Base-by-base conservation (phyloP, 2,329 filamentous ascomycete species). In the Colletotrichum spaethianum region DNA sequence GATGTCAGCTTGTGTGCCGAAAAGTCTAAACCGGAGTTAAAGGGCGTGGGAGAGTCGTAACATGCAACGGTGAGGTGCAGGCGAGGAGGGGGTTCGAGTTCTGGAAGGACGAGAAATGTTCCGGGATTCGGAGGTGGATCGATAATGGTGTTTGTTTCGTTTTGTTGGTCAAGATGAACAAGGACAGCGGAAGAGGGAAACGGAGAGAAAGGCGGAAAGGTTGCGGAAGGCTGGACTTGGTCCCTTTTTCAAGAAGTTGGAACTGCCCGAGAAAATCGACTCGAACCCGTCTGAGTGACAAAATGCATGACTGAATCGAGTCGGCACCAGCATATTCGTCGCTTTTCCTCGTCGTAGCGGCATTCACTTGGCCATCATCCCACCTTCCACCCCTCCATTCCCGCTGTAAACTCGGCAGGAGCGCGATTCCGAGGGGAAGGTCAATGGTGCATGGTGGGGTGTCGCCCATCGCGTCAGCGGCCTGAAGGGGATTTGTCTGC, bases 221-320 rank as follows among this genome's bases (percentile, higher is more conserved):
- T 26, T n/a, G 26, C 12, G 64, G 28, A 40, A n/a, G 69, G 28
- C 44, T 18, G 62, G 26, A 53, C 36, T 44, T 38, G 57, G 46
- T 48, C 28, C 42, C 57, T 31, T 63, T 48, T 71, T 72, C 36
- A 36, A 38, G 46, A n/a, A 40, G n/a, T 28, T 5, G 11, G 48
- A 40, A 8, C n/a, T 33, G 63, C 46, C 31, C n/a, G 38, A 26
- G 20, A 33, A 31, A 42, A 38, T 63, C 56, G 48, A 63, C 20
- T 14, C 67, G 46, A 38, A 33, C 23, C 18, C 31, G 64, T 68
- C 42, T 59, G 42, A 38, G 56, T 67, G 68, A 67, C 62, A 40
- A 20, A 46, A 66, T 38, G 36, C 18, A 66, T 48, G 68, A 68
- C 68, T 68, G 68, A 68, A 63, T 62, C 67, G 40, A 71, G 63